A percentile compares a stretch with the other conserved stretches of the same genome.
These are phyloP conservation scores for Cryphonectria naterciae DNA, from an alignment of 2,329 filamentous ascomycete species.

Conservation along the genomic window DNA sequence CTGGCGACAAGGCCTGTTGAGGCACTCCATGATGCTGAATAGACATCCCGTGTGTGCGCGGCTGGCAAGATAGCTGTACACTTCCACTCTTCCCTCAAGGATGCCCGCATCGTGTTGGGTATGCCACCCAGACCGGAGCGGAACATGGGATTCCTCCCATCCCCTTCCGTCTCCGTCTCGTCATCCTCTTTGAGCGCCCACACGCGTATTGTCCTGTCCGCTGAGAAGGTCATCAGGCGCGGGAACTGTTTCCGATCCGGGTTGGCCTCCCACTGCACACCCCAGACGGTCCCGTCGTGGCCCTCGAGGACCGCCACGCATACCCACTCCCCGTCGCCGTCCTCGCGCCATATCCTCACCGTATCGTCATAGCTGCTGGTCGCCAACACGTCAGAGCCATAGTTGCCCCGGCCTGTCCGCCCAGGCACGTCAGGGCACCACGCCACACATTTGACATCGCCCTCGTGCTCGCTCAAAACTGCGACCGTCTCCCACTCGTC, in stretches of 20 bases:
- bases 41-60: constrained; percentile 79
- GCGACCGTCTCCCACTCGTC: constrained; percentile 98
- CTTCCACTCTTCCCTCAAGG: constrained; percentile 80
- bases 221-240: constrained; percentile 80
- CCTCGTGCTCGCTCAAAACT: constrained; percentile 90
- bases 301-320: constrained; percentile 82
- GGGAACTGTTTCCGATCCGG: constrained; percentile 50
- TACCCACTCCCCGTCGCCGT: constrained; percentile 87
- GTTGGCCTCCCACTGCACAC: constrained; percentile 69
- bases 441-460: constrained; percentile 90
- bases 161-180: constrained; percentile 44
- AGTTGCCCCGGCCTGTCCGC: constrained; percentile 50
- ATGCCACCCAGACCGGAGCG: constrained; percentile 60
- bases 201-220: constrained; percentile 77
- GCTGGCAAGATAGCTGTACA: constrained; percentile 76
- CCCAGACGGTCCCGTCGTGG: constrained; percentile 89
- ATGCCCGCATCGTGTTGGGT: constrained; percentile 86
- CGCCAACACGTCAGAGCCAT: constrained; percentile 74
- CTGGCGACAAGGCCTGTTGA: constrained; percentile 80
- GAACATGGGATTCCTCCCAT: constrained; percentile 35
- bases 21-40: constrained; percentile 83
- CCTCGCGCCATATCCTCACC: constrained; percentile 85
- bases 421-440: constrained; percentile 79
- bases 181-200: constrained; percentile 71
- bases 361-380: constrained; percentile 95